Evolutionary conservation across 331 rosid genomes (phyloP), one percentile per base, ranked within the genome.

Genomic region (Malus hybrid): DNA sequence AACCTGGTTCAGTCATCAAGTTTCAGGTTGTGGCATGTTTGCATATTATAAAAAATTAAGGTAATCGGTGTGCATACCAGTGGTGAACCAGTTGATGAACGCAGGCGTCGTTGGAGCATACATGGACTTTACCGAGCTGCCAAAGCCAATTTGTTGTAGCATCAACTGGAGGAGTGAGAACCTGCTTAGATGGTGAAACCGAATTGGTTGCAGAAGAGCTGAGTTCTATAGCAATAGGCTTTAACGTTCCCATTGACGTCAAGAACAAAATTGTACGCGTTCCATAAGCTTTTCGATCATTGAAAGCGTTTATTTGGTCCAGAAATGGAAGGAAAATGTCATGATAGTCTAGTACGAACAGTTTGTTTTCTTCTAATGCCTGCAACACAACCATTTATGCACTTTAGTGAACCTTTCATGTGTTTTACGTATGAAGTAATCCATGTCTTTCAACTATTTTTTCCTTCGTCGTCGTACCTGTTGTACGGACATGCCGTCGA

Each of bases 71-170:
- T 65, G 54, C 62, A 2, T 78, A 85, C 93, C 93, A 88, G 10
- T 88, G 93, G 65, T 76, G 72, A 50, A 82, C 73, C 13, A 88
- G 85, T 79, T 89, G 88, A 75, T 87, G 93, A 50, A 69, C 52
- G 2, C 86, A 72, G 36, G 87, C 69, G 13, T 89, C 91, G 44
- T 89, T 85, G 67, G 91, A 85, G 75, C 84, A 84, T n/a, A 85
- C 87, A 16, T 89, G 93, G 64, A 80, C 84, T 74, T 89, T 87
- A 33, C 88, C 93, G 4, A 89, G 33, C 36, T 87, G 77, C 93
- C 91, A 89, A 0, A 81, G 81, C 91, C 91, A 89, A n/a, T 59
- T 36, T 32, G 29, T 66, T 5, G 93, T 85, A 5, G 87, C 80
- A 65, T 83, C 61, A 29, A 72, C 22, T 12, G 74, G 31, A 52